Base-by-base conservation (phyloP, 768 basidiomycete genomes). In the Coprinellus micaceus region DNA sequence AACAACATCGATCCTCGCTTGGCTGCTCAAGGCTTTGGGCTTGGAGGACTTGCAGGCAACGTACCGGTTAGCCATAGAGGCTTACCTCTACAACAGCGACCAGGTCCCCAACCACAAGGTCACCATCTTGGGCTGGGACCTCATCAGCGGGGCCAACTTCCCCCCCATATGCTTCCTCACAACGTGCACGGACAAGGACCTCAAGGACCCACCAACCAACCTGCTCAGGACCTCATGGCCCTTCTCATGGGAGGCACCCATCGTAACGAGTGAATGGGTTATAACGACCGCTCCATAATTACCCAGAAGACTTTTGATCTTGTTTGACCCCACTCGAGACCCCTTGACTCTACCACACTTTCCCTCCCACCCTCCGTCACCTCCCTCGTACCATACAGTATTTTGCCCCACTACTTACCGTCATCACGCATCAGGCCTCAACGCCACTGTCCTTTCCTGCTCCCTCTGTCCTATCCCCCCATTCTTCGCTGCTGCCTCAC, bases 141-240 rank as follows among this genome's bases (percentile, higher is more conserved):
- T 50, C 81, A 77, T 55, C 81, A 82, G 57, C 82, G 81, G 52
- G 33, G 33, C 13, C 84, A 84, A 58, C 67, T 85, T 22, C 83
- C 79, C 48, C 82, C 83, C 12, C 83, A 84, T 56, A 69, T 82
- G 70, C 67, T 77, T 58, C 64, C 68, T 12, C 80, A 77, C 60
- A 67, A 77, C 54, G 62, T 15, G 40, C 51, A 39, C 43, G 22
- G 22, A 24, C 56, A 51, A 37, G 21, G 37, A 4, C 29, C 33
- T 13, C 54, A 56, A 21, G 48, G 49, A 10, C 51, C 40, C 47
- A 80, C 73, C 65, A 82, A 74, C 58, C 84, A 83, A 63, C 80
- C 82, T 30, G 73, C 83, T 43, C 85, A 88, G 59, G 90, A 93
- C 66, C 72, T 93, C 61, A 91, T 93, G 85, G 84, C 90, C 44